phyloP scores from a whole-genome alignment of 352 stramenopile genomes.

The Phytopythium cucurbitacearum region DNA sequence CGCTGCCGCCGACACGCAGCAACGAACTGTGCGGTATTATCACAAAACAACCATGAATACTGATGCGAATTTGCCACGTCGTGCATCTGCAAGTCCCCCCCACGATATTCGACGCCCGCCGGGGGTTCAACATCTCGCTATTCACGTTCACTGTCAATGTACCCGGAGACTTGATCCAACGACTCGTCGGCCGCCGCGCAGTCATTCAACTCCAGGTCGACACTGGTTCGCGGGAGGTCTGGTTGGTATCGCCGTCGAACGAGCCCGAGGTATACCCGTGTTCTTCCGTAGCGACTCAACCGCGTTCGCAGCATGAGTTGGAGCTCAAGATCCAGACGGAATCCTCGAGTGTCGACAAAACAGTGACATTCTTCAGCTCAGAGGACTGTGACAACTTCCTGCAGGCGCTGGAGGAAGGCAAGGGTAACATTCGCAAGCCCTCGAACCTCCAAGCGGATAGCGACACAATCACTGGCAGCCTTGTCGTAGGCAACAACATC shows the following conservation, averaged over 20 bases:
- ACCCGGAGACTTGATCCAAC: slow-evolving; percentile 75
- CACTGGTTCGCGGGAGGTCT: slow-evolving; percentile 74
- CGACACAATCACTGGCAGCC: slow-evolving; percentile 2
- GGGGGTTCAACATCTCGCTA: slow-evolving; percentile 43
- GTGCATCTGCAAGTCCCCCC: too few relatives aligned
- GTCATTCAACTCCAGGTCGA: slow-evolving; percentile 83
- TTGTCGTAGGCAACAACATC: neutral
- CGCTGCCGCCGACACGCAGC: too few relatives aligned
- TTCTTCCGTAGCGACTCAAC: slow-evolving; percentile 65
- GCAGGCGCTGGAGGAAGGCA: slow-evolving; percentile 74
- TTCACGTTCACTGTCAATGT: slow-evolving; percentile 89
- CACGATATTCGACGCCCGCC: too few relatives aligned
- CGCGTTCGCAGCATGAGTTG: slow-evolving; percentile 70
- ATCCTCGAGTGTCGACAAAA: slow-evolving; percentile 68
- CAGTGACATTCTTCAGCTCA: slow-evolving; percentile 80
- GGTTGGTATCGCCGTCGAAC: slow-evolving; percentile 72
- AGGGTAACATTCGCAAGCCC: slow-evolving; percentile 76
- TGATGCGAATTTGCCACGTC: too few relatives aligned
- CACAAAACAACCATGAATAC: too few relatives aligned
- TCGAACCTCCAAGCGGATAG: slow-evolving; percentile 1
- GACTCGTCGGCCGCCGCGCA: slow-evolving; percentile 74
- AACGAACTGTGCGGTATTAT: too few relatives aligned
- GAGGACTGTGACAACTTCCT: slow-evolving; percentile 82
- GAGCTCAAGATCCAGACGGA: slow-evolving; percentile 84
- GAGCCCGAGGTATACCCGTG: slow-evolving; percentile 77